Evolutionary conservation across 768 basidiomycete genomes (phyloP).

Genomic region (Auriscalpium orientale): DNA sequence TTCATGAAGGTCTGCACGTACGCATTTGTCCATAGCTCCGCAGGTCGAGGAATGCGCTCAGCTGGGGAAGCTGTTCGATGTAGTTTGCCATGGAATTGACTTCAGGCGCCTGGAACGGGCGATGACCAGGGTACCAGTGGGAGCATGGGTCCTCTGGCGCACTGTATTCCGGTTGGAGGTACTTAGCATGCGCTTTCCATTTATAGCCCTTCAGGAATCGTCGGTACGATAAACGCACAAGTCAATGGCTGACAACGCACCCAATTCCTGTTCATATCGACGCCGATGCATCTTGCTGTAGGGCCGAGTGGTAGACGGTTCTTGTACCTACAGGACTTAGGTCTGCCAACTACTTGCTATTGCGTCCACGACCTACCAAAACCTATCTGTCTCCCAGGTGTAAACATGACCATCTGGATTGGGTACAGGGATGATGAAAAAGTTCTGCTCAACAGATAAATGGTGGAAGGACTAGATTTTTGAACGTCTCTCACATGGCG

Average conservation of each 20-base stretch:
- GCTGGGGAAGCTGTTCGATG: constrained; percentile 41
- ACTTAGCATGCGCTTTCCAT: constrained; percentile 41
- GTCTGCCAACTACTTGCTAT: neutral
- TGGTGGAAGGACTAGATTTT: neutral
- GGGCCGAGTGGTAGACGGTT: constrained; percentile 51
- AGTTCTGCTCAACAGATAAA: constrained; percentile 32
- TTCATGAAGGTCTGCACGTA: constrained; percentile 20
- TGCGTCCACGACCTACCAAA: constrained; percentile 37
- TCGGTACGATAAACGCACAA: neutral
- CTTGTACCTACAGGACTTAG: constrained; percentile 45
- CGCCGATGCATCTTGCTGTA: constrained; percentile 47
- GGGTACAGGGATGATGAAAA: constrained; percentile 59
- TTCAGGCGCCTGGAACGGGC: constrained; percentile 72
- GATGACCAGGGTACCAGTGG: constrained; percentile 67
- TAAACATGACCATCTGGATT: constrained; percentile 73
- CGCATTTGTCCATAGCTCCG: constrained; percentile 81
- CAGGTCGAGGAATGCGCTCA: constrained; percentile 65
- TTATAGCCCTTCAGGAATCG: constrained; percentile 51
- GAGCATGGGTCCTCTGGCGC: constrained; percentile 50
- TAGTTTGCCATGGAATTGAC: constrained; percentile 69
- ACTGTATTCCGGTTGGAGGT: neutral
- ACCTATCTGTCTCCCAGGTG: constrained; percentile 62
- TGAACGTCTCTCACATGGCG: constrained; percentile 32
- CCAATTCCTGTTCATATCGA: constrained; percentile 58
- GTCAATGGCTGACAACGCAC: neutral